phyloP scores from a whole-genome alignment of 2,329 filamentous ascomycete genomes.

The Alternaria longipes region DNA sequence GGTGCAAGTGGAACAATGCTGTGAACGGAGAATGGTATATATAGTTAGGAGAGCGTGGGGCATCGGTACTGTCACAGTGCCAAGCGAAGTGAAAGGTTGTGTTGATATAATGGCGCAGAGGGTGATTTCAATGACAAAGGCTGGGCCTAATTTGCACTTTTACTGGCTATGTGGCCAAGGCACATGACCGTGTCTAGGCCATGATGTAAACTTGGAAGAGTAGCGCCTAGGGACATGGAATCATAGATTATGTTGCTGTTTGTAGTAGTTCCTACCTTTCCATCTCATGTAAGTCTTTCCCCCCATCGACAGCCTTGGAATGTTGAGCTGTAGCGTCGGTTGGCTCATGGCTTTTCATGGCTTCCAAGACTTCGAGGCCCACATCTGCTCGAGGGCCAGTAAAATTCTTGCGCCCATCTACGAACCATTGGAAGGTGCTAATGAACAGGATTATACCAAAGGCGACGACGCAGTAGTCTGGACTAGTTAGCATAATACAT shows the following conservation, averaged over 20 bases:
- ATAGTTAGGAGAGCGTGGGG: background rate
- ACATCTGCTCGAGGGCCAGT: constrained; percentile 57
- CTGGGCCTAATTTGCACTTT: background rate
- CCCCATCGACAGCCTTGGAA: constrained; percentile 21
- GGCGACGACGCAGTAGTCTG: constrained; percentile 63
- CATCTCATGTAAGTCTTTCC: background rate
- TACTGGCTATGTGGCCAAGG: background rate
- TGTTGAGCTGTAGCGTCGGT: background rate
- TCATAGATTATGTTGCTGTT: background rate
- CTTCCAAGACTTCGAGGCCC: constrained; percentile 55
- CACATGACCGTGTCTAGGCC: background rate
- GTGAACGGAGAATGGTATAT: background rate
- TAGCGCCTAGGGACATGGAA: background rate
- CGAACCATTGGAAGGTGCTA: constrained; percentile 66
- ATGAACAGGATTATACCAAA: constrained; percentile 67
- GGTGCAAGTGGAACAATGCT: background rate
- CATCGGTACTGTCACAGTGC: background rate
- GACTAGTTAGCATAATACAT: constrained; percentile 21
- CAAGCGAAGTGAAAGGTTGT: background rate
- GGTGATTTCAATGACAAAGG: background rate
- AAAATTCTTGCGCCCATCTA: constrained; percentile 70
- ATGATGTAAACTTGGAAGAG: too few species aligned
- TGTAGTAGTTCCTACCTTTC: background rate
- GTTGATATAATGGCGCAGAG: background rate
- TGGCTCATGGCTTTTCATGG: constrained; percentile 36